Base-by-base conservation (phyloP, 1,284 basidiomycete species). In the Puccinia hordei region DNA sequence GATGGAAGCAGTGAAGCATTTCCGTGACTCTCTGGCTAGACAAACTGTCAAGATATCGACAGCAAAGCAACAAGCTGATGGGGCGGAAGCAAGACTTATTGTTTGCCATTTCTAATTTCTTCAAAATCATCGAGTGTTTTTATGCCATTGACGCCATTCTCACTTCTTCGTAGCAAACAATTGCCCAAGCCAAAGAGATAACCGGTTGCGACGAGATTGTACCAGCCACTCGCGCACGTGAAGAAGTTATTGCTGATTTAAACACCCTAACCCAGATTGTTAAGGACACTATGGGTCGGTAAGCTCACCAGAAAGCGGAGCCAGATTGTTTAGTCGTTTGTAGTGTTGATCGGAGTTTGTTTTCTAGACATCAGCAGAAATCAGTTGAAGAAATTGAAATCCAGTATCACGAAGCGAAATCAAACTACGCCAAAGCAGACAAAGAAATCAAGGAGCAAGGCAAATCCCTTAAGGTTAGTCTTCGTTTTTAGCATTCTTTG, bases 211-310 rank as follows among this genome's bases (percentile, higher is more conserved):
- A 55, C 15, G 66, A 71, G n/a, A 57, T 72, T n/a, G 12, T 79
- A 8, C 12, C 0, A 4, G 69, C 66, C 27, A 59, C 15, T 19
- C 65, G 66, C 4, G 8, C 49, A 1, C 49, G 53, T 24, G 27
- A 79, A 17, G 30, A 79, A n/a, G 51, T 63, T 13, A 79, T 79
- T 30, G 44, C 46, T 46, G 76, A 79, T 5, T 19, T 79, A 6
- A 51, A 79, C 13, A 30, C 15, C 44, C 3, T 71, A 15, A 55
- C 22, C 0, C 61, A 59, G 13, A n/a, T 57, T 5, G 65, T 79
- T 12, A 79, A 63, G 35, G 44, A 33, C 9, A 72, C 76, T 12
- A 66, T 71, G 41, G 22, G 9, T 15, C 51, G 76, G 73, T 76
- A 51, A 65, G 61, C n/a, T 8, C 17, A 13, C 2, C 51, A 15